Base-by-base conservation (phyloP, 169 alveolate species). In the Plasmodium inui region DNA sequence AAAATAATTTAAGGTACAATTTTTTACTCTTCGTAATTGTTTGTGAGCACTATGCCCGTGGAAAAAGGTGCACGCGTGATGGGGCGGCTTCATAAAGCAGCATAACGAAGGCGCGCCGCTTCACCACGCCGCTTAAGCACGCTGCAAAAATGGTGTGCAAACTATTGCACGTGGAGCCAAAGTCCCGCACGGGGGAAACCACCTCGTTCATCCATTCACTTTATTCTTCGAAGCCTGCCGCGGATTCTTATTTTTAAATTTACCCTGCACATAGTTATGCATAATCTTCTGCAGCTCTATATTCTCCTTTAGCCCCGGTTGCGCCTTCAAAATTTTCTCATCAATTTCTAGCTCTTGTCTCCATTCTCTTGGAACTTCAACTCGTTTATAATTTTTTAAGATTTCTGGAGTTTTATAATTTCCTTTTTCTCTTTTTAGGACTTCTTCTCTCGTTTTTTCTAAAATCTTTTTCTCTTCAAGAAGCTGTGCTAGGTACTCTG, bases 341-440 rank as follows among this genome's bases (percentile, higher is more conserved):
- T 91, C 95, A 37, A 91, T 91, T 81, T 91, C 95, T 70, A 91
- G 57, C 55, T 91, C 95, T 41, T 91, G 83, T 71, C 95, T 91
- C 95, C 95, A 91, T 70, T 91, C 67, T 50, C 95, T 91, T 2
- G 95, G 95, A 44, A 82, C 76, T 91, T 91, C 95, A 46, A 91
- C 95, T 32, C 95, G 44, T 91, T 91, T 91, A 37, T 91, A 91
- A 72, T 91, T 91, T 91, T 91, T 91, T 37, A 91, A 39, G 46
- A 91, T 57, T 19, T 91, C 95, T 53, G 95, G 92, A 10, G 72
- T 76, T 82, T 61, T 37, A 44, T 91, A 91, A 70, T 91, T 82
- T 70, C 95, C 95, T 71, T 91, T 91, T 82, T 80, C 82, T 50
- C 74, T 91, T 81, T 91, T 91, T 72, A 91, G 32, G 1, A 91